Conservation (phyloP, 345 rosid species). For the Dipteronia dyeriana region DNA sequence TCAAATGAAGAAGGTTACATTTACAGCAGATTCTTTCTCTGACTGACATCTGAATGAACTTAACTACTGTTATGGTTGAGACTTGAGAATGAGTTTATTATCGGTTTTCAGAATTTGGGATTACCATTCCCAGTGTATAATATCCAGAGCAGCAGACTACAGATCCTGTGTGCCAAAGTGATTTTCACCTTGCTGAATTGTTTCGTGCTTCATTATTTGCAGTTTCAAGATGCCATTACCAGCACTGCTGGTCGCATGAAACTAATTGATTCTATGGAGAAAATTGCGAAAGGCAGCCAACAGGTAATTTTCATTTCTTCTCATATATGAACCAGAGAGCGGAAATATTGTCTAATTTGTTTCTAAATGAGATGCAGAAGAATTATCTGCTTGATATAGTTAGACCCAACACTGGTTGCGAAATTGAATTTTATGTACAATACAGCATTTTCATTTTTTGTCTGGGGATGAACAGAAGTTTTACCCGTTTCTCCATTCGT, state of each 20-base stretch:
- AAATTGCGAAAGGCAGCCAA: slow-evolving; percentile 74
- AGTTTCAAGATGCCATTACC: slow-evolving; percentile 81
- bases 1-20: neutral
- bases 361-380: neutral
- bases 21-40: neutral
- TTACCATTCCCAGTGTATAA: neutral
- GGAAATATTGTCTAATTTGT: neutral
- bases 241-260: slow-evolving; percentile 64
- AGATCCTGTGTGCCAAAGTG: neutral
- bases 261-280: slow-evolving; percentile 80
- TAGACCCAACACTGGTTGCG: neutral
- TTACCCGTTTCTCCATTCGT: neutral
- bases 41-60: neutral
- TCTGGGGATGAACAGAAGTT: neutral
- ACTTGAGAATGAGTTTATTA: neutral
- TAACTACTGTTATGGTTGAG: neutral
- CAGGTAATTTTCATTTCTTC: slow-evolving; percentile 47
- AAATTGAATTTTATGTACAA: neutral
- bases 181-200: slow-evolving; percentile 14
- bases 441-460: neutral
- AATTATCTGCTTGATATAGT: neutral
- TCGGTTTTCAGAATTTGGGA: neutral
- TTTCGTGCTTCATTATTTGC: slow-evolving; percentile 16
- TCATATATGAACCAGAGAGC: neutral
- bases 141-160: neutral